Evolutionary conservation across 352 stramenopile species (phyloP), one percentile per base, ranked within the genome.

Genomic region (Globisporangium barbulae): DNA sequence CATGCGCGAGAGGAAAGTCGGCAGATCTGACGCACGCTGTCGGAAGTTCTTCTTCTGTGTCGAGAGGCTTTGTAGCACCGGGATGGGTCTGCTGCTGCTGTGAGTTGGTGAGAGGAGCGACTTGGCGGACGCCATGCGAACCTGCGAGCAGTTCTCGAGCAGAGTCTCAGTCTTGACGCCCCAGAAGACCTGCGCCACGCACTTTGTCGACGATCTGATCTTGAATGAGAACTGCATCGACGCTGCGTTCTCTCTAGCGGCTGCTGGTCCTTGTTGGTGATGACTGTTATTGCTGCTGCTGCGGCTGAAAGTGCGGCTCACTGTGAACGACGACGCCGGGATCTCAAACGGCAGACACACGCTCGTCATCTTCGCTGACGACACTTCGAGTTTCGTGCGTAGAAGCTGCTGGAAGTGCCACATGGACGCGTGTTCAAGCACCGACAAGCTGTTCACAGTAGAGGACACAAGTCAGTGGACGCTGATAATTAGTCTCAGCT

Each of bases 371-470:
- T 70, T 64, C 9, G 65, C 67, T 4, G 73, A 66, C 6, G 55
- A 39, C 2, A 61, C 35, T 49, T 87, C 70, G 17, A 72, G 55
- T 28, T 80, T 84, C 10, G 72, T 81, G 48, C 77, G 73, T 50
- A 87, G 44, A 17, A 90, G 75, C 55, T 90, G 81, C 58, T 88
- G 73, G 28, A 90, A 76, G 59, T 90, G 78, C 81, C 78, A 84
- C 70, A 87, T 78, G 31, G 78, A 84, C 54, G 76, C 75, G 57
- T 74, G 59, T n/a, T 64, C 68, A 31, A 90, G 70, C 53, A 87
- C 71, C 7, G 53, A 61, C n/a, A 90, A 67, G 59, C 79, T 87
- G 3, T 41, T 41, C 5, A 17, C 12, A 37, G 25, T 7, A 13
- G 21, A 13, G 37, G 31, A 1, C 12, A 54, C 21, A 4, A 35